Evolutionary conservation across 2,329 filamentous ascomycete genomes (phyloP).

Genomic region (Monilinia fructigena): DNA sequence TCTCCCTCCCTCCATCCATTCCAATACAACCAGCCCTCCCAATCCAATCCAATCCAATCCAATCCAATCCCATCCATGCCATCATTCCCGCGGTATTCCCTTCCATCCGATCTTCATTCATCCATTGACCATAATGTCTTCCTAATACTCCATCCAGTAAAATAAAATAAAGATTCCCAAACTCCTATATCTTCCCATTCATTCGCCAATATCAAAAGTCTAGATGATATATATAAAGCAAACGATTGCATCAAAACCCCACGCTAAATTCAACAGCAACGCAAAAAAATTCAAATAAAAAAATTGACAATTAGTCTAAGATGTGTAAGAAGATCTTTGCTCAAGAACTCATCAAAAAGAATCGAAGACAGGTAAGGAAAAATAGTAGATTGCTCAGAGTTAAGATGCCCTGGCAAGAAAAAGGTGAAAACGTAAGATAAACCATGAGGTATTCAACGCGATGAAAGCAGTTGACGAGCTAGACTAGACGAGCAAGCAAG

Average conservation of each 20-base stretch:
- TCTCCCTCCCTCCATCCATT: neutral
- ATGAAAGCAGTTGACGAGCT: conserved; percentile 5
- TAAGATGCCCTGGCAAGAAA: neutral
- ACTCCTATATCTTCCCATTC: conserved; percentile 4
- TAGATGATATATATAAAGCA: conserved; percentile 17
- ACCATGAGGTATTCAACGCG: neutral
- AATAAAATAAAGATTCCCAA: neutral
- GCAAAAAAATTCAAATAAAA: neutral
- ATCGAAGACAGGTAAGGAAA: neutral
- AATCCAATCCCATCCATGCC: neutral
- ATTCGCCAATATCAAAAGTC: conserved; percentile 13
- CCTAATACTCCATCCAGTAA: neutral
- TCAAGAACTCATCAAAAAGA: conserved; percentile 5
- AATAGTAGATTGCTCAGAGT: neutral
- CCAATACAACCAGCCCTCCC: neutral
- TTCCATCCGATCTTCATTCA: neutral
- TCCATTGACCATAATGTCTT: conserved; percentile 6
- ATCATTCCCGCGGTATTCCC: conserved; percentile 5
- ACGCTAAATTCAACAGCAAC: conserved; percentile 15
- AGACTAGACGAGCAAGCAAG: neutral
- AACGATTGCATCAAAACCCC: conserved; percentile 7
- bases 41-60: too few relatives aligned
- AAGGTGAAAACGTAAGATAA: neutral
- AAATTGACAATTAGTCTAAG: conserved; percentile 4
- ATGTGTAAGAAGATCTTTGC: conserved; percentile 6